Conservation (phyloP, 164 flowering plant species). For the Akebia trifoliata region DNA sequence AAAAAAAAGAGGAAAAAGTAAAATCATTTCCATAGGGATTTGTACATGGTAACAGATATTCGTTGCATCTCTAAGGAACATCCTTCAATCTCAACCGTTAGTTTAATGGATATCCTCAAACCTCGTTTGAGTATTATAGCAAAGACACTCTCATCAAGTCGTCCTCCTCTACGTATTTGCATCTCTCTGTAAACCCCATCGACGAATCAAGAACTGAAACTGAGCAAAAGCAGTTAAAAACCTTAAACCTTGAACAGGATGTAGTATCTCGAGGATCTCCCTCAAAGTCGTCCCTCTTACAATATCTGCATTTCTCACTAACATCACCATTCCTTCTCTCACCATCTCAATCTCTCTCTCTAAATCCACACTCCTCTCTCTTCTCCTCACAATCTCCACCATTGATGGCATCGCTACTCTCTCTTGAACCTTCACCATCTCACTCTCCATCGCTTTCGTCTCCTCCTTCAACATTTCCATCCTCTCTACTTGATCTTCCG, state of each 20-base stretch:
- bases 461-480: constrained; percentile 16
- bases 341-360: not conserved
- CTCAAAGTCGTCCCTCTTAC: not conserved
- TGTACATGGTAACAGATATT: no score
- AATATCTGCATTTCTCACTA: constrained; percentile 3
- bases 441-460: constrained; percentile 3
- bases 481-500: constrained; percentile 29
- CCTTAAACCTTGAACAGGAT: not conserved
- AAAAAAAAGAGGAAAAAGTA: no score
- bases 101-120: no score
- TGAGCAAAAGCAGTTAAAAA: constrained; percentile 3
- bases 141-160: no score
- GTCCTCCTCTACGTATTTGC: not conserved
- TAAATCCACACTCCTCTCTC: not conserved
- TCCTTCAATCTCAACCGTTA: no score
- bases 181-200: not conserved
- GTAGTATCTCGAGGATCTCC: not conserved
- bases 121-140: no score
- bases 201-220: constrained; percentile 7
- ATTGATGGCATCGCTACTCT: not conserved
- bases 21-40: no score
- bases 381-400: not conserved
- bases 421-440: constrained; percentile 4
- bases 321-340: not conserved
- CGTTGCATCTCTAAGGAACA: no score